Percentiles rank a stretch among this genome's conserved stretches.
Conservation (phyloP, 495 filamentous ascomycete genomes). For the Penicillium angulare region DNA sequence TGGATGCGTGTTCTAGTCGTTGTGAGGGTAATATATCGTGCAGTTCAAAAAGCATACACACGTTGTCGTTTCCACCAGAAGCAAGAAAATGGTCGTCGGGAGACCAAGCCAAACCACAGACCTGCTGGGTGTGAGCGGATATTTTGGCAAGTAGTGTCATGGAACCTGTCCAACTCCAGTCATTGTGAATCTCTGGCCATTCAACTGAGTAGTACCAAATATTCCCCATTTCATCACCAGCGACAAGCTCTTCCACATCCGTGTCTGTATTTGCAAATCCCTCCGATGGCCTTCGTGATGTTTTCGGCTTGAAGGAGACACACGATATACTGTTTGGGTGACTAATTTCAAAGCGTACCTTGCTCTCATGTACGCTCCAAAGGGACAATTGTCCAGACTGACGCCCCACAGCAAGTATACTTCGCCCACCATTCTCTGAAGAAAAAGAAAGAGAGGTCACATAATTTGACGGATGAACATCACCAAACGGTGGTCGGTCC, state of each 20-base stretch:
- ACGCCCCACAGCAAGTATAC: conserved; percentile 83
- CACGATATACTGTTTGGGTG: conserved; percentile 74
- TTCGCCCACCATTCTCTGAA: conserved; percentile 68
- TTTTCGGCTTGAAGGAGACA: conserved; percentile 62
- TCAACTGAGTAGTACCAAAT: conserved; percentile 89
- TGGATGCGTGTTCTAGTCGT: conserved; percentile 4
- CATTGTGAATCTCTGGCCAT: conserved; percentile 60
- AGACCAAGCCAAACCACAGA: conserved; percentile 92
- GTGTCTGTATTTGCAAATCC: conserved; percentile 30
- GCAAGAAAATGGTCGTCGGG: conserved; percentile 72
- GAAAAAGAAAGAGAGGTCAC: conserved; percentile 90
- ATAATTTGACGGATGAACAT: conserved; percentile 48
- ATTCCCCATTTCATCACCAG: conserved; percentile 83
- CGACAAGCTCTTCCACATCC: conserved; percentile 72
- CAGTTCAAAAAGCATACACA: conserved; percentile 77
- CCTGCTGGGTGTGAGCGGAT: conserved; percentile 78
- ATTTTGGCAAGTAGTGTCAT: conserved; percentile 78
- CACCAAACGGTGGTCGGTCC: conserved; percentile 42
- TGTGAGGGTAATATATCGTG: conserved; percentile 51
- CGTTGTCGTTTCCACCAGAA: conserved; percentile 90
- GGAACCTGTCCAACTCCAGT: conserved; percentile 68
- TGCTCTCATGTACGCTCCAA: conserved; percentile 58
- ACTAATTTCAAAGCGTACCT: conserved; percentile 69
- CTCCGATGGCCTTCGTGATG: conserved; percentile 40
- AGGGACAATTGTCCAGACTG: conserved; percentile 63